A percentile compares a stretch with the other conserved stretches of the same genome.
phyloP scores from a whole-genome alignment of 2,329 filamentous ascomycete species.

The Huntiella savannae region DNA sequence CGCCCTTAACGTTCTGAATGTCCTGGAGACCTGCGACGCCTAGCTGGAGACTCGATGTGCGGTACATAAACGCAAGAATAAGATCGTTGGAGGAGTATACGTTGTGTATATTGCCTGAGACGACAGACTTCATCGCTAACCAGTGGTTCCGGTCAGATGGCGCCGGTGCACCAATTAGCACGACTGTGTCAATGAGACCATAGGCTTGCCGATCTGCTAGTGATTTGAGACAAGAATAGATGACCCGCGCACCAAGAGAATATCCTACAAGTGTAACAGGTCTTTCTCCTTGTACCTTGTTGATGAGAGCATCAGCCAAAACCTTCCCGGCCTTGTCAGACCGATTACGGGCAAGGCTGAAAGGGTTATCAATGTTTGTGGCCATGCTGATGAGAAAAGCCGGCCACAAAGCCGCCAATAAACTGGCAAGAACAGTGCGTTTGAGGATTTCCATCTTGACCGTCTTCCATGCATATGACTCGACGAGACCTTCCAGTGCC shows the following conservation, averaged over 20 bases:
- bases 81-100: slow-evolving; percentile 78
- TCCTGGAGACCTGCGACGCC: slow-evolving; percentile 71
- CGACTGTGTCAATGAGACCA: slow-evolving; percentile 64
- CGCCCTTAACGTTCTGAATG: slow-evolving; percentile 45
- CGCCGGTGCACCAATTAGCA: slow-evolving; percentile 64
- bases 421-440: slow-evolving; percentile 46
- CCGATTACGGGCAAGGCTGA: slow-evolving; percentile 54
- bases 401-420: slow-evolving; percentile 53
- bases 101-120: slow-evolving; percentile 68
- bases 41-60: slow-evolving; percentile 62
- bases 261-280: slow-evolving; percentile 68
- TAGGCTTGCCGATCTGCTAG: slow-evolving; percentile 65
- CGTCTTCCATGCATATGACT: slow-evolving; percentile 54
- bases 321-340: slow-evolving; percentile 66
- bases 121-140: slow-evolving; percentile 57
- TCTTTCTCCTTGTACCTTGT: slow-evolving; percentile 63
- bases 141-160: slow-evolving; percentile 56
- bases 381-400: slow-evolving; percentile 47
- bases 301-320: slow-evolving; percentile 65
- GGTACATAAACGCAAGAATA: slow-evolving; percentile 72
- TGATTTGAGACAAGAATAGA: slow-evolving; percentile 61
- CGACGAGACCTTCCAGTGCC: slow-evolving; percentile 51
- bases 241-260: slow-evolving; percentile 61
- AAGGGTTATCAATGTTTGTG: slow-evolving; percentile 61
- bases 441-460: slow-evolving; percentile 60